Conservation (phyloP, 768 basidiomycete species). For the Crassisporium funariophilum region DNA sequence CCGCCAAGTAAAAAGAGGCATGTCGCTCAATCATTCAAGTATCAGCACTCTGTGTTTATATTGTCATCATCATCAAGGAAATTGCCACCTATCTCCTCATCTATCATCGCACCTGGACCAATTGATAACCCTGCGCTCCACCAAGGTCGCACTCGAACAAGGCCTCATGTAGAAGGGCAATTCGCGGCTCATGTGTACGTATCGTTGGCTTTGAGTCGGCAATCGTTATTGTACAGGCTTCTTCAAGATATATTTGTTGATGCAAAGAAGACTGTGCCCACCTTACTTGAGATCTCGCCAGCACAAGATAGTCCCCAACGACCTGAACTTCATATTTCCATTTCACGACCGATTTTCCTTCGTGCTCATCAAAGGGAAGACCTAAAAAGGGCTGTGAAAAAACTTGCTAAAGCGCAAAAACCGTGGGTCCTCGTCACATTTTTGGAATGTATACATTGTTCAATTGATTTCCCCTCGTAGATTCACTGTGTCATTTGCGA, state of each 20-base stretch:
- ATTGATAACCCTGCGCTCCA: slow-evolving; percentile 75
- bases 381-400: slow-evolving; percentile 62
- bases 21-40: slow-evolving; percentile 2
- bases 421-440: slow-evolving; percentile 41
- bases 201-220: slow-evolving; percentile 49
- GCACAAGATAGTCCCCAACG: slow-evolving; percentile 18
- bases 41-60: not conserved
- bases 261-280: slow-evolving; percentile 48
- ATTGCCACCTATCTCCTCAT: slow-evolving; percentile 58
- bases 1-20: slow-evolving; percentile 46
- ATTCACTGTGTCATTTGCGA: slow-evolving; percentile 72
- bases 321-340: slow-evolving; percentile 76
- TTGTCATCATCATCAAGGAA: slow-evolving; percentile 44
- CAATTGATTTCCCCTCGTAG: slow-evolving; percentile 37
- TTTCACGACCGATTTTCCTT: slow-evolving; percentile 81
- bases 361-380: slow-evolving; percentile 79
- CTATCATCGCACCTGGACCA: slow-evolving; percentile 48
- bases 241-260: slow-evolving; percentile 45
- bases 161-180: slow-evolving; percentile 84
- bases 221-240: slow-evolving; percentile 46
- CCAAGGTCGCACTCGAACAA: slow-evolving; percentile 75
- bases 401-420: slow-evolving; percentile 44
- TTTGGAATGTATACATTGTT: not conserved
- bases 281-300: slow-evolving; percentile 43
- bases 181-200: slow-evolving; percentile 81